Evolutionary conservation across 2,329 filamentous ascomycete species (phyloP).

Genomic region (Biscogniauxia mediterranea): DNA sequence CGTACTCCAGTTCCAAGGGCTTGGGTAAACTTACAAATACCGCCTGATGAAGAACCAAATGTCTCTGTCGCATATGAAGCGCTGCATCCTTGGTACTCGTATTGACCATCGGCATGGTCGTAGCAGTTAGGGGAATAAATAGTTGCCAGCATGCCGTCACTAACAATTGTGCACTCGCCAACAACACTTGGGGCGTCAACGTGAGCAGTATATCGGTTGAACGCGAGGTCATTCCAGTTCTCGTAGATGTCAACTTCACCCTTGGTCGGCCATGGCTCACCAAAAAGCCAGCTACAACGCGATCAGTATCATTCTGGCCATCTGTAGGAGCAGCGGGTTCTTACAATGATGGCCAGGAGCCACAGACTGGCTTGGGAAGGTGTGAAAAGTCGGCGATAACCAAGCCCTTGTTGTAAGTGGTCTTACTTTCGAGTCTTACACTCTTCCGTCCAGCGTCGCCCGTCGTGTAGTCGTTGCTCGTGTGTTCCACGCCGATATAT

Average conservation of each 20-base stretch:
- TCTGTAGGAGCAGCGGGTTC: slow-evolving; percentile 14
- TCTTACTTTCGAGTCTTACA: slow-evolving; percentile 64
- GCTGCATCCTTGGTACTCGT: slow-evolving; percentile 40
- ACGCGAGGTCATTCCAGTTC: slow-evolving; percentile 55
- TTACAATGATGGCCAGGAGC: slow-evolving; percentile 70
- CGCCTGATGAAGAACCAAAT: slow-evolving; percentile 38
- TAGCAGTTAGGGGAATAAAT: slow-evolving; percentile 40
- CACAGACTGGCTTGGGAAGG: slow-evolving; percentile 64
- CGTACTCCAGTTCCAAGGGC: slow-evolving; percentile 39
- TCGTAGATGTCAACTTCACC: slow-evolving; percentile 71
- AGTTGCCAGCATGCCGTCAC: slow-evolving; percentile 30
- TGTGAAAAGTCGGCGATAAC: slow-evolving; percentile 69
- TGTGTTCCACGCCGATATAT: slow-evolving; percentile 40
- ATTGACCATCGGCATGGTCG: slow-evolving; percentile 37
- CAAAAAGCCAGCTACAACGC: slow-evolving; percentile 45
- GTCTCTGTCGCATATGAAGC: slow-evolving; percentile 38
- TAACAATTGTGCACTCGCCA: slow-evolving; percentile 37
- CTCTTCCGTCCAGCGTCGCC: slow-evolving; percentile 45
- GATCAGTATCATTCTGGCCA: slow-evolving; percentile 3
- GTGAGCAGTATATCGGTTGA: slow-evolving; percentile 60
- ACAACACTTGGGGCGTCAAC: slow-evolving; percentile 37
- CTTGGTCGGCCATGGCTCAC: slow-evolving; percentile 54
- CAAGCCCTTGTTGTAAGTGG: slow-evolving; percentile 62
- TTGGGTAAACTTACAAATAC: slow-evolving; percentile 36
- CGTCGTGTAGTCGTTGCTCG: slow-evolving; percentile 19